phyloP scores from a whole-genome alignment of 495 filamentous ascomycete genomes.

The Copromyces sp. region DNA sequence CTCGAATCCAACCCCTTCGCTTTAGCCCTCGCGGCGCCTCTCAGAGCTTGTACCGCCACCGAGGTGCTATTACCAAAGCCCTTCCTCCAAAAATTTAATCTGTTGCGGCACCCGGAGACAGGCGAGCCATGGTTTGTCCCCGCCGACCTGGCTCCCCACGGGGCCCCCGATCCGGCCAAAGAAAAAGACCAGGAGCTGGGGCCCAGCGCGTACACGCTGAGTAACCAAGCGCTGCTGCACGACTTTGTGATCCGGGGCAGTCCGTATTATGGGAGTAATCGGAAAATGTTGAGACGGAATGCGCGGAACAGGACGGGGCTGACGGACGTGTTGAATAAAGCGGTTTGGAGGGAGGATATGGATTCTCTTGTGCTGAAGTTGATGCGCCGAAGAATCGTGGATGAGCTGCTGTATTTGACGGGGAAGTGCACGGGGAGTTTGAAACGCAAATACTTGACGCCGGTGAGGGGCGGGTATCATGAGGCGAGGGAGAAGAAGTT shows the following conservation, averaged over 20 bases:
- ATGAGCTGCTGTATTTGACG: conserved; percentile 26
- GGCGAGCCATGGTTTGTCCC: conserved; percentile 52
- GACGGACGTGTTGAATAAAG: conserved; percentile 4
- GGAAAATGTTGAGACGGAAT: conserved; percentile 5
- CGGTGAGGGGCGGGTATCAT: conserved; percentile 15
- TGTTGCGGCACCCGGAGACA: conserved; percentile 48
- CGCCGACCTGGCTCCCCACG: background rate
- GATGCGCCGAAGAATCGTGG: conserved; percentile 40
- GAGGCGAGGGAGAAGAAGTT: conserved; percentile 20
- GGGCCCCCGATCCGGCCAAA: background rate
- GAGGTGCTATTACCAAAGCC: conserved; percentile 44
- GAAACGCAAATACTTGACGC: background rate
- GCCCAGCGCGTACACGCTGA: conserved; percentile 5
- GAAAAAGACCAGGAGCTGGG: background rate
- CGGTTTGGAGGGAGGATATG: conserved; percentile 61
- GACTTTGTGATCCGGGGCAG: background rate
- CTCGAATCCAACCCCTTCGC: conserved; percentile 15
- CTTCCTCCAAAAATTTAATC: conserved; percentile 53
- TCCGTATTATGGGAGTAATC: background rate
- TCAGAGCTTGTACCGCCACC: conserved; percentile 54
- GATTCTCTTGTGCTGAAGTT: conserved; percentile 43
- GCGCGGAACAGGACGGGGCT: background rate
- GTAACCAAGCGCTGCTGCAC: conserved; percentile 7
- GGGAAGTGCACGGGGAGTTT: background rate
- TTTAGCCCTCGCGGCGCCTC: conserved; percentile 53